Evolutionary conservation across 108 stramenopile genomes (phyloP).

Genomic region (Cyclotella atomus): DNA sequence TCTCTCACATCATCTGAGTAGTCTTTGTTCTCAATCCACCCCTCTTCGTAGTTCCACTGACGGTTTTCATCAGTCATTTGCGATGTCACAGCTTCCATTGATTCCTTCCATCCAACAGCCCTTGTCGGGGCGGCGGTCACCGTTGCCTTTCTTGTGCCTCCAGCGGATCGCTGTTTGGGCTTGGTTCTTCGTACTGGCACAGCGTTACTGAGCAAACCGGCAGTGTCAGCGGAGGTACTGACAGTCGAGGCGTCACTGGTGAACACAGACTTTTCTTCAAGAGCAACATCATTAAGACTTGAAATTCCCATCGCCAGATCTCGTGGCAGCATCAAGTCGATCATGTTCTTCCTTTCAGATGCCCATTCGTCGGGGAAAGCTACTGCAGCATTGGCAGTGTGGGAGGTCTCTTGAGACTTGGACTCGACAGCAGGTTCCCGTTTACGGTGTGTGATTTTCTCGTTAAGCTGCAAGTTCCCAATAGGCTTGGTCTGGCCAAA

Average conservation of each 20-base stretch:
- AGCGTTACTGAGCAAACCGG: conserved; percentile 22
- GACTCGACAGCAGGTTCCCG: neutral
- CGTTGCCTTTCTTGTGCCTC: conserved; percentile 34
- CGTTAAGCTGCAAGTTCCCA: conserved; percentile 39
- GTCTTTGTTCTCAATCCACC: conserved; percentile 56
- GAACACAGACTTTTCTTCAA: conserved; percentile 30
- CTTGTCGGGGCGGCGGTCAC: conserved; percentile 11
- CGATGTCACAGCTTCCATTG: conserved; percentile 73
- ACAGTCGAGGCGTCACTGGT: conserved; percentile 21
- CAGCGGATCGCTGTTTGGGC: conserved; percentile 24
- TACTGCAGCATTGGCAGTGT: no score
- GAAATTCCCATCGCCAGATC: neutral
- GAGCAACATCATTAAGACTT: neutral
- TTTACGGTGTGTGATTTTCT: conserved; percentile 17
- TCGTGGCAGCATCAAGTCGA: neutral
- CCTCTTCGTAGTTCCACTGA: conserved; percentile 70
- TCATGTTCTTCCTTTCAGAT: conserved; percentile 25
- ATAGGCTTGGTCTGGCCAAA: conserved; percentile 15
- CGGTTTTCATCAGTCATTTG: conserved; percentile 41
- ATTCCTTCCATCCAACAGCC: conserved; percentile 67
- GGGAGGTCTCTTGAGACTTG: no score
- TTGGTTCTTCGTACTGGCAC: conserved; percentile 28
- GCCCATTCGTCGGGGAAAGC: conserved; percentile 38
- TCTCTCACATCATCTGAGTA: conserved; percentile 47
- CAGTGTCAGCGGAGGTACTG: conserved; percentile 34